Evolutionary conservation across 768 basidiomycete genomes (phyloP).

Genomic region (Leccinum pellstonianum): DNA sequence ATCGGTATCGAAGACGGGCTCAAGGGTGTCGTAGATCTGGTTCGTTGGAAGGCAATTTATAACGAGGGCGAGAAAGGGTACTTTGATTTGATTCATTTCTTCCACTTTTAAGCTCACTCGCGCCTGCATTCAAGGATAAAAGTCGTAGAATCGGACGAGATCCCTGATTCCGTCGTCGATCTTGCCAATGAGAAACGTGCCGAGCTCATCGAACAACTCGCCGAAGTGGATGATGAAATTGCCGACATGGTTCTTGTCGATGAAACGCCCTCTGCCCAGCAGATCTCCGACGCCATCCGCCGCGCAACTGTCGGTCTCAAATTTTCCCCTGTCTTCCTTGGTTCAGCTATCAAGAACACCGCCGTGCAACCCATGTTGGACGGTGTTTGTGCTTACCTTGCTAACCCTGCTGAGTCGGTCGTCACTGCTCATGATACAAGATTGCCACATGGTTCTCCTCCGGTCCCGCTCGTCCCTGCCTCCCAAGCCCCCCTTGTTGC

Average conservation of each 20-base stretch:
- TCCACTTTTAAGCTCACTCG: conserved; percentile 1
- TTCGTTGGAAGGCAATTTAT: conserved; percentile 92
- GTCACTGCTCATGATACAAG: conserved; percentile 82
- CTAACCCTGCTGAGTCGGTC: conserved; percentile 77
- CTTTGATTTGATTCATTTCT: conserved; percentile 18
- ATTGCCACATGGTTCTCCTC: conserved; percentile 61
- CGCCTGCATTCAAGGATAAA: conserved; percentile 51
- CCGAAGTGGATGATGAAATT: conserved; percentile 95
- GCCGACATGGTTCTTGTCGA: conserved; percentile 90
- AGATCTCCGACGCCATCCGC: conserved; percentile 83
- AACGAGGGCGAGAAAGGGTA: conserved; percentile 95
- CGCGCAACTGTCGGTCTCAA: conserved; percentile 85
- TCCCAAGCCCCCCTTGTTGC: conserved; percentile 86
- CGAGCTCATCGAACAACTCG: conserved; percentile 92
- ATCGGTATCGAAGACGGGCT: conserved; percentile 89
- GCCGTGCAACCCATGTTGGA: conserved; percentile 92
- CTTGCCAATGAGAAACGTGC: conserved; percentile 81
- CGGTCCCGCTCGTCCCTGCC: conserved; percentile 77
- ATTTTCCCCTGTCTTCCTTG: conserved; percentile 96
- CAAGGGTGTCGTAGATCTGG: conserved; percentile 89
- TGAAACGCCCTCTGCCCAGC: conserved; percentile 63
- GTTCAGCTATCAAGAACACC: conserved; percentile 97
- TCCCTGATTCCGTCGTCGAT: conserved; percentile 71
- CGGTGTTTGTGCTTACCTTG: conserved; percentile 93
- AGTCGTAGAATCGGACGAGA: conserved; percentile 81